Evolutionary conservation across 2,329 filamentous ascomycete species (phyloP), one percentile per base, ranked within the genome.

Genomic region (Calonectria leucothoes): DNA sequence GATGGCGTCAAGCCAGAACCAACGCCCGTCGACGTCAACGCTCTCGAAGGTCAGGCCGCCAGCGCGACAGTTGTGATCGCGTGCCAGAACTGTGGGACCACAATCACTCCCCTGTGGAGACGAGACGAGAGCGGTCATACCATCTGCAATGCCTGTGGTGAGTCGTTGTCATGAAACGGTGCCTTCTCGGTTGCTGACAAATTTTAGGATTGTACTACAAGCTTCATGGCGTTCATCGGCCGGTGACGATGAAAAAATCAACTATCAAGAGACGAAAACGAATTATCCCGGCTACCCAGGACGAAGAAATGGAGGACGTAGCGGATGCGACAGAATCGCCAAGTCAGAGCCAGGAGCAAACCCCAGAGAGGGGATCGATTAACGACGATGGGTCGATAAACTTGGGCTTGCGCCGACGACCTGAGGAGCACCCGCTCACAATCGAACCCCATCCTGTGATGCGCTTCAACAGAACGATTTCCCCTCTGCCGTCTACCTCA

Each of bases 111-210:
- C 17, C 88, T 99, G 17, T 99, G 97, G 97, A 91, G 97, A 81
- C 91, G 97, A 80, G 97, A 98, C 82, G 96, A 98, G 84, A 93
- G 93, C 78, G 97, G 97, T 2, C 96, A 98, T 85, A 98, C 96
- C 6, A 99, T 99, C 76, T 99, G 97, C 87, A 99, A 99, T 85
- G 97, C 97, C 66, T 99, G 97, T 87, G 97, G 95, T 98, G 90
- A 83, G 93, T 90, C 63, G 17, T 5, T 23, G 17, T 17, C 7
- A 52, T 55, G 42, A 68, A 52, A 31, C 17, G 33, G 49, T n/a
- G 17, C 10, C 33, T 29, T 17, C 25, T 27, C 73, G 57, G 64
- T 76, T 57, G 66, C 74, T 77, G 68, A 78, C 63, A 35, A 59
- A 35, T 12, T 31, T 5, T 77, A 98, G 95, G 96, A 6, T 87